Conservation (phyloP, 768 basidiomycete species). For the Trametes cingulata region DNA sequence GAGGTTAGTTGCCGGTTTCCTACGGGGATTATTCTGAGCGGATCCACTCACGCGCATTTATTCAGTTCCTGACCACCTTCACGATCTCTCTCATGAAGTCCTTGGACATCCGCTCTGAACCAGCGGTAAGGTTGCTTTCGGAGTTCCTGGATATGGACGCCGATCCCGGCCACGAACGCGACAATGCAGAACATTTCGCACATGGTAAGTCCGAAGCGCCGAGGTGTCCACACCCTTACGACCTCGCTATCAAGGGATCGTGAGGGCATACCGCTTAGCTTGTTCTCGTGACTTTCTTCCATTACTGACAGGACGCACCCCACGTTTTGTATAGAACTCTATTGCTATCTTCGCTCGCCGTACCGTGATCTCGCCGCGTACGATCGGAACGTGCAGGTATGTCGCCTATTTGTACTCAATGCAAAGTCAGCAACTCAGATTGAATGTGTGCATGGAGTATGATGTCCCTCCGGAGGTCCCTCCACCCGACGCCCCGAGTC, state of each 20-base stretch:
- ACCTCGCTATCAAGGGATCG: not conserved
- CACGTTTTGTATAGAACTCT: conserved; percentile 63
- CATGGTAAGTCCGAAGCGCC: conserved; percentile 62
- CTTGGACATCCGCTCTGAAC: conserved; percentile 89
- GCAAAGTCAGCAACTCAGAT: not conserved
- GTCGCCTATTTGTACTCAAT: not conserved
- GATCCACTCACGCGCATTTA: not conserved
- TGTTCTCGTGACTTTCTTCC: conserved; percentile 7
- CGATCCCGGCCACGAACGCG: conserved; percentile 54
- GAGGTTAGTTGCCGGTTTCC: conserved; percentile 53
- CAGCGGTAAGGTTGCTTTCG: conserved; percentile 78
- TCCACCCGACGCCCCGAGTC: conserved; percentile 34
- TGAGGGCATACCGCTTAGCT: not conserved
- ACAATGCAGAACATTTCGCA: conserved; percentile 90
- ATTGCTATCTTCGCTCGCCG: conserved; percentile 86
- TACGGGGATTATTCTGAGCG: not conserved
- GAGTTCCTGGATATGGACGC: conserved; percentile 86
- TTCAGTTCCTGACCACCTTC: conserved; percentile 85
- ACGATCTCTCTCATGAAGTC: conserved; percentile 89
- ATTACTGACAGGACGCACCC: not conserved
- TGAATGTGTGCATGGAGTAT: conserved; percentile 49
- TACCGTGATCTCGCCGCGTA: conserved; percentile 83
- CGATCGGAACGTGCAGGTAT: conserved; percentile 80
- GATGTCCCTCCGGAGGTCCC: conserved; percentile 49
- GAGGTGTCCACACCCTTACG: not conserved